These are phyloP conservation scores for Ustilago shanxiensis DNA, from an alignment of 1,284 basidiomycete species.

Conservation along the genomic window DNA sequence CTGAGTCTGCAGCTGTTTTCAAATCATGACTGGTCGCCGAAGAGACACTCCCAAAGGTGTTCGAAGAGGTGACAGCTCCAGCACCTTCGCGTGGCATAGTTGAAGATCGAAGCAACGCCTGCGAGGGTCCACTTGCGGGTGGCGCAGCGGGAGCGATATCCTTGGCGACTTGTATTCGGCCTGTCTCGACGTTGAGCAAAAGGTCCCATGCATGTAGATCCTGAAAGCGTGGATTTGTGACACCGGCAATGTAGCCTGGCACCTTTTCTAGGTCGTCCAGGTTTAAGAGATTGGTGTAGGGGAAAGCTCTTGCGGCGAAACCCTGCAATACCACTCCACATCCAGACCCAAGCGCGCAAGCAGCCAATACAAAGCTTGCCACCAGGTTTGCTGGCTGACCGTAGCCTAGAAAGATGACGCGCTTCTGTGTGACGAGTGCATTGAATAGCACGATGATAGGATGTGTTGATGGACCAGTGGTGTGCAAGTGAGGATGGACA, in stretches of 20 bases:
- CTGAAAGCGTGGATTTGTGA: constrained; percentile 96
- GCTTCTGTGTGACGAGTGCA: constrained; percentile 90
- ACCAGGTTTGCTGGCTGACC: constrained; percentile 81
- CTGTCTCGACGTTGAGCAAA: constrained; percentile 87
- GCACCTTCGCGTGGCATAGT: constrained; percentile 65
- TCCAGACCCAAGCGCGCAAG: constrained; percentile 90
- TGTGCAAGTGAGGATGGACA: constrained; percentile 89
- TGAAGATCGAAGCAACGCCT: constrained; percentile 21
- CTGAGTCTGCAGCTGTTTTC: constrained; percentile 18
- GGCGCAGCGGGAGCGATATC: constrained; percentile 76
- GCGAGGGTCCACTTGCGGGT: constrained; percentile 14
- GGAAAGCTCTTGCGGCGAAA: constrained; percentile 89
- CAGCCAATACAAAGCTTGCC: constrained; percentile 88
- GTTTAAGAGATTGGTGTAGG: constrained; percentile 89
- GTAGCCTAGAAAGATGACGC: constrained; percentile 92
- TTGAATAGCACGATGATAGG: constrained; percentile 95
- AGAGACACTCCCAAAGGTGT: constrained; percentile 30
- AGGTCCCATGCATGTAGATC: constrained; percentile 89
- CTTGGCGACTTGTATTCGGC: constrained; percentile 85
- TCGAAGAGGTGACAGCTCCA: constrained; percentile 4
- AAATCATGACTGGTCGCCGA: constrained; percentile 17
- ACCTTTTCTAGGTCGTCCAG: constrained; percentile 89
- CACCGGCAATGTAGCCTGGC: constrained; percentile 92
- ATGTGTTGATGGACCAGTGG: constrained; percentile 88
- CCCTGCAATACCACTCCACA: constrained; percentile 83